Base-by-base conservation (phyloP, 2,329 filamentous ascomycete species). In the Penicillium frequentans region DNA sequence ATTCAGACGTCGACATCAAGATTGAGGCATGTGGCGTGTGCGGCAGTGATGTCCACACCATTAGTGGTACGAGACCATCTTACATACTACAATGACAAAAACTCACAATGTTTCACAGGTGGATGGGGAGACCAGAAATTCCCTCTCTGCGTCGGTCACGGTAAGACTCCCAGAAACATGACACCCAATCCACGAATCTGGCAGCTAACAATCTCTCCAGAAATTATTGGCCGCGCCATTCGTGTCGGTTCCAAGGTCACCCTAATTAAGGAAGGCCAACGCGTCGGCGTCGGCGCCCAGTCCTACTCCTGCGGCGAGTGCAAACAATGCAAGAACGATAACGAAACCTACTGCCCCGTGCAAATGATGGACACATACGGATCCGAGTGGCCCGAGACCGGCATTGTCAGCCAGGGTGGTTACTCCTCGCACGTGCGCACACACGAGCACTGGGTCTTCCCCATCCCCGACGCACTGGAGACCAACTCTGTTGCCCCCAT, bases 1-100 rank as follows among this genome's bases (percentile, higher is more conserved):
- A 52, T 21, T 14, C 48, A 72, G 91, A 96, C 71, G 86, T 96
- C 67, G 91, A 96, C 72, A 85, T 96, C 76, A 89, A 93, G 80
- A 88, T 96, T 68, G 87, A 92, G 64, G 87, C 85, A 71, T 93
- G 90, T 70, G 90, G 90, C 69, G 82, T 91, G 52, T 91, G 89
- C 72, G 85, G 87, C 64, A 88, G 84, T 64, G 88, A 91, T 69
- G 79, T 89, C 48, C 88, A 90, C 76, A 90, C 86, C 58, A 82
- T 90, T 70, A 85, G 75, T 68, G 74, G 72, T 68, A 68, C 44
- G 31, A 8, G 8, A 47, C 9, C 24, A 26, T 13, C 11, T 21
- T 9, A 19, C 11, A 14, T 11, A n/a, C 26, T 21, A 27, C 44
- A n/a, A 14, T 61, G 39, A 61, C 44, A 52, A 7, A 56, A 24